Conservation (phyloP, 1,284 basidiomycete genomes). For the Irpex sp. region DNA sequence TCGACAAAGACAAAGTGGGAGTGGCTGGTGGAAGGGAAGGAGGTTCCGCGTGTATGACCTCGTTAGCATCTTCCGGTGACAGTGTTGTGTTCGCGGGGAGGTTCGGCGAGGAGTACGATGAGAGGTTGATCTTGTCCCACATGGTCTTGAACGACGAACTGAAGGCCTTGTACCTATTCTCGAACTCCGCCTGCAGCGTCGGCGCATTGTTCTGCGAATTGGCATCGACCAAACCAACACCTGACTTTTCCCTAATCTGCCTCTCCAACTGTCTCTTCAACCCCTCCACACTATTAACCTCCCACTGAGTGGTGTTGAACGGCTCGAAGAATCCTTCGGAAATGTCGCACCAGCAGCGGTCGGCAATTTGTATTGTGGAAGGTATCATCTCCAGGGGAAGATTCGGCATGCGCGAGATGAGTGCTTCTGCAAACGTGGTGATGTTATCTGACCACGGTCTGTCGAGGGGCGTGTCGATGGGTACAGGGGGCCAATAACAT, state of each 20-base stretch:
- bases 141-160: slow-evolving; percentile 1
- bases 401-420: slow-evolving; percentile 38
- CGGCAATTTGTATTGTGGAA: slow-evolving; percentile 54
- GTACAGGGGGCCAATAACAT: slow-evolving; percentile 81
- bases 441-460: slow-evolving; percentile 63
- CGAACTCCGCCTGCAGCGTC: neutral
- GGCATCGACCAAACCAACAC: neutral
- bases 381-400: slow-evolving; percentile 28
- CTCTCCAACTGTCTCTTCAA: slow-evolving; percentile 39
- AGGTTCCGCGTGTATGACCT: neutral
- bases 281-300: slow-evolving; percentile 52
- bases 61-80: neutral
- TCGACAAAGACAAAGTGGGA: neutral
- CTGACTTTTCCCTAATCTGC: slow-evolving; percentile 16
- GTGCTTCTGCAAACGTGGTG: slow-evolving; percentile 64
- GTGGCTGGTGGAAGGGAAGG: neutral
- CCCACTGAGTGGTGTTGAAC: slow-evolving; percentile 72
- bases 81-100: neutral
- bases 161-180: neutral
- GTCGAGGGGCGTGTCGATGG: slow-evolving; percentile 56
- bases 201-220: neutral
- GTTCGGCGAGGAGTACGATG: slow-evolving; percentile 4
- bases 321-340: slow-evolving; percentile 61
- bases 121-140: slow-evolving; percentile 9
- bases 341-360: slow-evolving; percentile 82